Evolutionary conservation across 106 monocot genomes (phyloP).

Genomic region (Iris macrosiphon): DNA sequence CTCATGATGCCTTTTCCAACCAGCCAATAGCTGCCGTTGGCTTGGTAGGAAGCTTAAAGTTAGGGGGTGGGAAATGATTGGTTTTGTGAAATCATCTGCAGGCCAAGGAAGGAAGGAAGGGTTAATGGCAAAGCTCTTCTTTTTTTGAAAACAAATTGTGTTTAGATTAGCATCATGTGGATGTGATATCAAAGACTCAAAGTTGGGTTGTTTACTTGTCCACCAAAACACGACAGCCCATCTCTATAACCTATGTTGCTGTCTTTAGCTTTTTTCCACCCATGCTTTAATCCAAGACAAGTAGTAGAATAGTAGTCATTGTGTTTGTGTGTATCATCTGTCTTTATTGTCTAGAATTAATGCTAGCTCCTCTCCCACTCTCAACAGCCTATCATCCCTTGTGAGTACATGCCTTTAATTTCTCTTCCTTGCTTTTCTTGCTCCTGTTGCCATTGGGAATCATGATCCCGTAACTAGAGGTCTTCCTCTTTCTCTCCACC

Average conservation of each 20-base stretch:
- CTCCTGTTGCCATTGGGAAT: too few species aligned
- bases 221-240: constrained; percentile 8
- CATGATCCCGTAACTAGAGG: too few species aligned
- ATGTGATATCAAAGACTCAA: too few species aligned
- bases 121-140: too few species aligned
- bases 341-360: constrained; percentile 5
- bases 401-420: too few species aligned
- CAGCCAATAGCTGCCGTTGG: background rate
- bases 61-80: background rate
- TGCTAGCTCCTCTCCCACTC: background rate
- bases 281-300: background rate
- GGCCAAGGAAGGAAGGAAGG: too few species aligned
- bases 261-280: constrained; percentile 1
- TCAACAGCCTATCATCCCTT: too few species aligned
- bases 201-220: constrained; percentile 11
- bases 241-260: constrained; percentile 5
- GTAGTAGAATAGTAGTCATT: too few species aligned
- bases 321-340: background rate
- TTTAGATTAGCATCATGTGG: background rate
- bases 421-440: too few species aligned
- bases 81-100: constrained; percentile 4
- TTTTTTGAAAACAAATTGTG: background rate
- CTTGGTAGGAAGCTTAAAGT: background rate
- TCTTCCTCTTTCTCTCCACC: too few species aligned
- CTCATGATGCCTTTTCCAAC: background rate